Base-by-base conservation (phyloP, 345 rosid species). In the Gossypium turneri region DNA sequence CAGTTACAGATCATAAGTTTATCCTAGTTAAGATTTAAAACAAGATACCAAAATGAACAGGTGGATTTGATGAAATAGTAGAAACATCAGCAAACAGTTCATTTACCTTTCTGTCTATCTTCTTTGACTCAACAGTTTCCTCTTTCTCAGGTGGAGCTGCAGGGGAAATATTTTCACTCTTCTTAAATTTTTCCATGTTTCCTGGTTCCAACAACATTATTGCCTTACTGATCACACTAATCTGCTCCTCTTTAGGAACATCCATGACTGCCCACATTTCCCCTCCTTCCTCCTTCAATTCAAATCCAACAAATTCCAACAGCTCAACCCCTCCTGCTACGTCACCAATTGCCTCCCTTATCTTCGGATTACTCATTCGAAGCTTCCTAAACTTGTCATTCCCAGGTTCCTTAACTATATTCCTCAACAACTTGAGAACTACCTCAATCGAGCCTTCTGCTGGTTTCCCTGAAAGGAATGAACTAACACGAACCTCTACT, bases 191-290 rank as follows among this genome's bases (percentile, higher is more conserved):
- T 48, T 82, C 87, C 2, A 34, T 72, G 83, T 86, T 85, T 74
- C 77, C 86, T 0, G 84, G 88, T 68, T 90, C 97, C 74, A 94
- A 63, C 66, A 90, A 73, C 20, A 79, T 78, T 25, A 86, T 76
- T 41, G 85, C 86, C 79, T 82, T 81, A n/a, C 50, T 73, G 43
- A 92, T 88, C 81, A 87, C 60, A 8, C 79, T 67, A 45, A 86
- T 75, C 45, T 68, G 84, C 71, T 87, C 89, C 79, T 82, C 73
- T 0, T 72, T 73, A 8, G 97, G 94, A 63, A 73, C 87, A 55
- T 87, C 94, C 91, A 94, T 88, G 59, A 83, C 78, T 1, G 94
- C 97, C 94, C 93, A 94, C 84, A 94, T 79, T 80, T 94, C 98
- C 20, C 83, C 97, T 52, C 78, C 81, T 29, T 92, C 98, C 60